Evolutionary conservation across 2,329 filamentous ascomycete species (phyloP).

Genomic region (Pseudocercospora vitis): DNA sequence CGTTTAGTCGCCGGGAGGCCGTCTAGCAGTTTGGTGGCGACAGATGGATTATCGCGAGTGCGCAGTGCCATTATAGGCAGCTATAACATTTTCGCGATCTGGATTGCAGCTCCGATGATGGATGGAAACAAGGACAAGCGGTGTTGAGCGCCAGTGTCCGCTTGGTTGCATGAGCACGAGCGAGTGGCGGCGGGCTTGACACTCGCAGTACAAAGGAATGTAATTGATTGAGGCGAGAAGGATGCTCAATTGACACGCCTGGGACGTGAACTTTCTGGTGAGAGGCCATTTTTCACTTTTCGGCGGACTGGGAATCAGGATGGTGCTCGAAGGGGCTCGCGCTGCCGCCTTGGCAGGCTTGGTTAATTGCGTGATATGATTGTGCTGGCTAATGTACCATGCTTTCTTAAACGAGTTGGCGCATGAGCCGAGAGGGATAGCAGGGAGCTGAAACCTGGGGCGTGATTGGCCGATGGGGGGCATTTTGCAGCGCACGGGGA

Average conservation of each 20-base stretch:
- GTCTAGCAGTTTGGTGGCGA: background rate
- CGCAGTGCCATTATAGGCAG: background rate
- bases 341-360: background rate
- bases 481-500: too few species aligned
- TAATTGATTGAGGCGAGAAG: too few species aligned
- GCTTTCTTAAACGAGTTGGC: background rate
- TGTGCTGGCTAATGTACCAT: background rate
- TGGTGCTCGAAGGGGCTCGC: background rate
- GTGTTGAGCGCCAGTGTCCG: too few species aligned
- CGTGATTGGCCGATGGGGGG: background rate
- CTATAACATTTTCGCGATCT: background rate
- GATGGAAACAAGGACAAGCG: slow-evolving; percentile 1
- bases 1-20: background rate
- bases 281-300: too few species aligned
- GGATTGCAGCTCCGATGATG: background rate
- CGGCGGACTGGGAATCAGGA: background rate
- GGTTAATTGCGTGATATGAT: background rate
- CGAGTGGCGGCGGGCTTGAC: too few species aligned
- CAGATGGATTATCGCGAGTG: background rate
- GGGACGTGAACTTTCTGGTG: background rate
- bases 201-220: too few species aligned
- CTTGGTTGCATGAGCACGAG: too few species aligned
- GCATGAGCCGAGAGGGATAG: background rate
- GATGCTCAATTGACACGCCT: too few species aligned
- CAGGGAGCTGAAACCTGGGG: background rate